phyloP scores from a whole-genome alignment of 345 rosid genomes.

The Populus simonii region DNA sequence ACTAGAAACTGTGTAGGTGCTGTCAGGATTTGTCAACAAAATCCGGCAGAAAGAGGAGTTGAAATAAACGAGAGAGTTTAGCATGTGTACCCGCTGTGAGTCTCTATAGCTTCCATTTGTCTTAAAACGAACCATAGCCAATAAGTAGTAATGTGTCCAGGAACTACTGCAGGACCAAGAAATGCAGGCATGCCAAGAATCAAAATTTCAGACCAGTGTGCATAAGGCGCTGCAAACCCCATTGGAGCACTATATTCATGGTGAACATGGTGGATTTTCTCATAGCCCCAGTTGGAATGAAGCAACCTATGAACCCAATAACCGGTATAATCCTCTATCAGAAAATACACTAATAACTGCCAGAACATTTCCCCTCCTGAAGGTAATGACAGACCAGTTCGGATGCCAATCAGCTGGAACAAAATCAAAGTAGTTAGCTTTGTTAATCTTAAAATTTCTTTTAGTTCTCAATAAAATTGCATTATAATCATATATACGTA shows the following conservation, averaged over 20 bases:
- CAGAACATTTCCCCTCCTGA: conserved; percentile 13
- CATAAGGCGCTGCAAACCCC: conserved; percentile 22
- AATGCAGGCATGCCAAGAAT: conserved; percentile 26
- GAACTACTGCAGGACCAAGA: conserved; percentile 31
- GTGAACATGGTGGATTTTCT: conserved; percentile 29
- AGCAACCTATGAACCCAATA: conserved; percentile 31
- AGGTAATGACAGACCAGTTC: conserved; percentile 18
- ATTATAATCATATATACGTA: not conserved
- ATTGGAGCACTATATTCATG: conserved; percentile 28
- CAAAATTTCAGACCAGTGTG: conserved; percentile 32
- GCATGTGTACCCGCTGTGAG: conserved; percentile 19
- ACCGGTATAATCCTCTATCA: conserved; percentile 19
- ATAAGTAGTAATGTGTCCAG: conserved; percentile 23
- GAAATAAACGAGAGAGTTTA: not conserved
- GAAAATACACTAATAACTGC: conserved; percentile 19
- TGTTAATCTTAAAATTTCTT: no score
- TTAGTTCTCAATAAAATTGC: no score
- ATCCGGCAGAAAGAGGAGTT: no score
- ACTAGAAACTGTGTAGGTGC: no score
- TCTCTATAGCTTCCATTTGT: conserved; percentile 28
- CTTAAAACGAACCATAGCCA: conserved; percentile 28
- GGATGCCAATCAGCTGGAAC: not conserved
- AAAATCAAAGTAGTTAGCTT: not conserved
- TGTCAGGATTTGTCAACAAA: no score
- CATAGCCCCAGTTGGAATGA: conserved; percentile 24